phyloP scores from a whole-genome alignment of 306 rosid genomes.

The Cercis canadensis region DNA sequence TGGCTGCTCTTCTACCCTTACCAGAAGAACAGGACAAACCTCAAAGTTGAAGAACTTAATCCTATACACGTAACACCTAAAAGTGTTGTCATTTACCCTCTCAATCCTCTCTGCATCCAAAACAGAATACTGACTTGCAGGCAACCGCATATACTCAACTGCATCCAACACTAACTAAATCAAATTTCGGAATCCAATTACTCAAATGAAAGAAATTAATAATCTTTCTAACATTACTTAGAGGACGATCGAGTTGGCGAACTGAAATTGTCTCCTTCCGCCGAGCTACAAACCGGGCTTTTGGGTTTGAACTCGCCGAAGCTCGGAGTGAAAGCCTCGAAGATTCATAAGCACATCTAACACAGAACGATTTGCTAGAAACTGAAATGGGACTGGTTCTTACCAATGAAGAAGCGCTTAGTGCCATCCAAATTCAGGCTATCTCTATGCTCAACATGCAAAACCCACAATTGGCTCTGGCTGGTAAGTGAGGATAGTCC shows the following conservation, averaged over 20 bases:
- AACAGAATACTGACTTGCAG: slow-evolving; percentile 96
- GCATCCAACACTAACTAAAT: slow-evolving; percentile 25
- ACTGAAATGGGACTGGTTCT: slow-evolving; percentile 41
- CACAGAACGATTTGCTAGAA: slow-evolving; percentile 8
- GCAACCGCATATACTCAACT: slow-evolving; percentile 93
- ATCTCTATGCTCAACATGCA: neutral
- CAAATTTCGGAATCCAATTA: neutral
- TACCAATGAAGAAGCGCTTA: slow-evolving; percentile 44
- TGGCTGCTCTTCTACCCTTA: slow-evolving; percentile 82
- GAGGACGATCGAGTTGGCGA: slow-evolving; percentile 77
- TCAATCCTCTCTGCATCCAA: slow-evolving; percentile 98
- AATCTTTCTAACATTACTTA: slow-evolving; percentile 67
- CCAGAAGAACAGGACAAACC: slow-evolving; percentile 90
- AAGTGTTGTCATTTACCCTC: slow-evolving; percentile 82
- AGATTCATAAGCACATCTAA: slow-evolving; percentile 36
- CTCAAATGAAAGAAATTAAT: neutral
- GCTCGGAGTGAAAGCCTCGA: slow-evolving; percentile 52
- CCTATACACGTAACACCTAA: slow-evolving; percentile 84
- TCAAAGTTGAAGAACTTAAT: slow-evolving; percentile 84
- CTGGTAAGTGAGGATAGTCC: neutral
- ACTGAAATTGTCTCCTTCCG: slow-evolving; percentile 71
- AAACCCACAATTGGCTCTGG: neutral
- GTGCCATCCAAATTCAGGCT: slow-evolving; percentile 57
- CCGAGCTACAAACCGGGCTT: slow-evolving; percentile 81
- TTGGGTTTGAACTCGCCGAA: slow-evolving; percentile 58